Evolutionary conservation across 768 basidiomycete species (phyloP), one percentile per base, ranked within the genome.

Genomic region (Russula foetens): DNA sequence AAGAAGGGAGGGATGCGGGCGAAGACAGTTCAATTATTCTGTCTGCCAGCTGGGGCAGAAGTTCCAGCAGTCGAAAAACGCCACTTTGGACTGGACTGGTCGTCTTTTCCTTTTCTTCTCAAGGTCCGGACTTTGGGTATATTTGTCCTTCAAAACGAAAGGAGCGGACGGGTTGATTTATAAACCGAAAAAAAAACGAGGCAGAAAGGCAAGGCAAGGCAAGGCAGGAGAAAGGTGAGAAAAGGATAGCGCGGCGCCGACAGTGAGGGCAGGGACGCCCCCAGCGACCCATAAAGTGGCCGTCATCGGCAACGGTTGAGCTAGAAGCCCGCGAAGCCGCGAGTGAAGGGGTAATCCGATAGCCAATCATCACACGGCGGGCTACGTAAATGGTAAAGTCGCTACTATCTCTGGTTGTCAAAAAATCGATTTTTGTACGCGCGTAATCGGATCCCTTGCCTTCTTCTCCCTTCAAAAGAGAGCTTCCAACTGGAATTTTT

Each of bases 301-400:
- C 44, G 43, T 46, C 55, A 29, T 52, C 58, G 58, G 58, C 56
- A 57, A 49, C 7, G n/a, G 35, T 7, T 7, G 28, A 14, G 45
- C 43, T 44, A 53, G 56, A 62, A 62, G 60, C 51, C 23, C 50
- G 28, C 12, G n/a, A n/a, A n/a, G 21, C 35, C 35, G 35, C 6
- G 35, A 12, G 14, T 9, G 35, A 24, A 23, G 53, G 35, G 35
- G 53, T 7, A 50, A 43, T 24, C 5, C 33, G 15, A 26, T 56
- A 50, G 17, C 48, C 60, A 56, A 56, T 56, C 60, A 56, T n/a
- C 24, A 4, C 17, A 17, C 12, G 38, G 56, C 60, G 56, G 54
- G 15, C 38, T 58, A 62, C 60, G 56, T 62, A 62, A 58, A 58
- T 29, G 38, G 60, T 26, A 26, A 62, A 28, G 12, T 11, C 12